Percentiles rank a stretch among this genome's conserved stretches.
Evolutionary conservation across 805 yeast species (phyloP).

Genomic region (Kuraishia molischiana): DNA sequence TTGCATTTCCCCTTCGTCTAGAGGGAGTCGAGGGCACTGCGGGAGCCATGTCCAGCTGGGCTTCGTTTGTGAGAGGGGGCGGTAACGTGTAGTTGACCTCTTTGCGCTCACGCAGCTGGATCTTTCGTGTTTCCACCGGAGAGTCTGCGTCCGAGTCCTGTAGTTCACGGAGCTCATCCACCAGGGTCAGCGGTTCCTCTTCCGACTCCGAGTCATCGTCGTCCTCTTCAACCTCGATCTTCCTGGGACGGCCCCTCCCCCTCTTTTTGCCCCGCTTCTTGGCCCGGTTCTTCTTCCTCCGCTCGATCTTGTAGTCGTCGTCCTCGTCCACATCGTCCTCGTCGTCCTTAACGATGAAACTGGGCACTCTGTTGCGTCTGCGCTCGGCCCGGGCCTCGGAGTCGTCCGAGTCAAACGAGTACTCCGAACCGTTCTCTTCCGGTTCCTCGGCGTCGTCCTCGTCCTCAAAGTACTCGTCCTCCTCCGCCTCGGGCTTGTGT

Average conservation of each 20-base stretch:
- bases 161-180: conserved; percentile 58
- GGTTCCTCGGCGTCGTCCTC: conserved; percentile 2
- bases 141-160: conserved; percentile 51
- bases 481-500: neutral
- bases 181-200: conserved; percentile 26
- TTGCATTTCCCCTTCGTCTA: conserved; percentile 20
- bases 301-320: neutral
- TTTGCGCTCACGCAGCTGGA: conserved; percentile 49
- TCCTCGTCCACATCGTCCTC: conserved; percentile 2
- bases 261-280: neutral
- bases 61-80: conserved; percentile 56
- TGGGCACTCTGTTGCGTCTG: neutral
- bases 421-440: conserved; percentile 1
- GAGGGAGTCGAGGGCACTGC: conserved; percentile 9
- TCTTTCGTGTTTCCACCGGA: conserved; percentile 31
- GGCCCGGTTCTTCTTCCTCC: neutral
- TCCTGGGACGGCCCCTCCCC: neutral
- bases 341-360: conserved; percentile 2
- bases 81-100: conserved; percentile 75
- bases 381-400: neutral
- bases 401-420: neutral
- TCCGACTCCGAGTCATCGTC: conserved; percentile 10
- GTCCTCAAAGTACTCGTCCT: conserved; percentile 1
- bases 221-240: conserved; percentile 4
- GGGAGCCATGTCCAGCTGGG: conserved; percentile 15